Conservation (phyloP, 768 basidiomycete genomes). For the Trametopsis cervina region DNA sequence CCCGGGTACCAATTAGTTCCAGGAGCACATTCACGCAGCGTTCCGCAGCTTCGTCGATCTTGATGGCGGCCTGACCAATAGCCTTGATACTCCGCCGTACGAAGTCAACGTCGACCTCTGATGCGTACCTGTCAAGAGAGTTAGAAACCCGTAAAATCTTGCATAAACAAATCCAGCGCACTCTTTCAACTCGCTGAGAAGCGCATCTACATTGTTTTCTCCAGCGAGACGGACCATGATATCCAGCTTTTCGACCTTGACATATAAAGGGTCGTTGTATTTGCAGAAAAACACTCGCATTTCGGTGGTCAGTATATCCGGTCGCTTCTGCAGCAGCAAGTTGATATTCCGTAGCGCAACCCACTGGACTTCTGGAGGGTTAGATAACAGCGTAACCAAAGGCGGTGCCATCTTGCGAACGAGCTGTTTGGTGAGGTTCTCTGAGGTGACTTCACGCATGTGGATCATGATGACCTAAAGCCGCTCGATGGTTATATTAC, state of each 20-base stretch:
- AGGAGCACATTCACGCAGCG: constrained; percentile 91
- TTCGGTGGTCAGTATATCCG: constrained; percentile 87
- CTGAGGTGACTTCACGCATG: constrained; percentile 73
- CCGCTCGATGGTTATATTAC: no score
- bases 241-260: constrained; percentile 97
- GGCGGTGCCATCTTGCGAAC: constrained; percentile 98
- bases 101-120: constrained; percentile 98
- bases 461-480: constrained; percentile 94
- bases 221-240: constrained; percentile 94
- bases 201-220: constrained; percentile 90
- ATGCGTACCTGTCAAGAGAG: constrained; percentile 63
- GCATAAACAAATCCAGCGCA: constrained; percentile 30
- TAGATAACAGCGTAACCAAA: constrained; percentile 88
- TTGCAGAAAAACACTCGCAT: constrained; percentile 99
- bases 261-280: constrained; percentile 98
- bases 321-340: constrained; percentile 87
- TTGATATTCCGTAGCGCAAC: constrained; percentile 96
- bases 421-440: constrained; percentile 79
- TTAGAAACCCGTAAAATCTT: constrained; percentile 7
- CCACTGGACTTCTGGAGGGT: constrained; percentile 98
- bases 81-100: constrained; percentile 92
- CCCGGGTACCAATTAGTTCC: constrained; percentile 86
- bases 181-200: constrained; percentile 96
- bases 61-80: constrained; percentile 94
- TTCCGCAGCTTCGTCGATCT: constrained; percentile 89